Conservation (phyloP, 2,329 filamentous ascomycete species). For the Amylocarpus encephaloides region DNA sequence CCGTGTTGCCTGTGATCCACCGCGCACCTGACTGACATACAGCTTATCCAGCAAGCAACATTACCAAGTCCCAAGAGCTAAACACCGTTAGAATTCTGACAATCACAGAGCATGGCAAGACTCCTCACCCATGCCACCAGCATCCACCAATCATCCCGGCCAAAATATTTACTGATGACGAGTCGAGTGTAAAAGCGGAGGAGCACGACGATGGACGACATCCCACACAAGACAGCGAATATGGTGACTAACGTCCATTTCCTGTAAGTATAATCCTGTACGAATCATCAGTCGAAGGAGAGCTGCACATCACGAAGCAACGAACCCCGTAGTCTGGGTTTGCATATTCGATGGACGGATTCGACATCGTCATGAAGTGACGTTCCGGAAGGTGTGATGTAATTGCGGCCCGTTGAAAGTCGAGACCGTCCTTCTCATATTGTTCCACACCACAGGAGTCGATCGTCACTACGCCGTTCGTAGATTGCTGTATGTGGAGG, state of each 20-base stretch:
- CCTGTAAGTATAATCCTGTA: constrained; percentile 1
- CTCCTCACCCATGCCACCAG: not conserved
- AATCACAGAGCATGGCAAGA: not conserved
- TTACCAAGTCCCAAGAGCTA: constrained; percentile 1
- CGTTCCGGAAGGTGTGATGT: no score
- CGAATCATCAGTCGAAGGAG: not conserved
- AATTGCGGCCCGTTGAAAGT: no score
- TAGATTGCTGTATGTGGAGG: no score
- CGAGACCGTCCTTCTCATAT: no score
- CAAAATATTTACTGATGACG: constrained; percentile 4
- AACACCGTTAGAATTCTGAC: not conserved
- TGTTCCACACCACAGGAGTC: no score
- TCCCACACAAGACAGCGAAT: not conserved
- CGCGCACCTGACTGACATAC: not conserved
- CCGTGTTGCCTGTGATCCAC: not conserved
- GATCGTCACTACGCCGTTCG: no score
- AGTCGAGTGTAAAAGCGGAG: constrained; percentile 6
- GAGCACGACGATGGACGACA: not conserved
- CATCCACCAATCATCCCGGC: constrained; percentile 7
- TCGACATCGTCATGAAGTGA: no score
- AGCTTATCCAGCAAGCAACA: not conserved
- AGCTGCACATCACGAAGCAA: no score
- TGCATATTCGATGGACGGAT: no score
- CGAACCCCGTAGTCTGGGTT: no score
- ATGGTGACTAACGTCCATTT: not conserved